Evolutionary conservation across 345 rosid genomes (phyloP).

Genomic region (Eutrema yunnanense): DNA sequence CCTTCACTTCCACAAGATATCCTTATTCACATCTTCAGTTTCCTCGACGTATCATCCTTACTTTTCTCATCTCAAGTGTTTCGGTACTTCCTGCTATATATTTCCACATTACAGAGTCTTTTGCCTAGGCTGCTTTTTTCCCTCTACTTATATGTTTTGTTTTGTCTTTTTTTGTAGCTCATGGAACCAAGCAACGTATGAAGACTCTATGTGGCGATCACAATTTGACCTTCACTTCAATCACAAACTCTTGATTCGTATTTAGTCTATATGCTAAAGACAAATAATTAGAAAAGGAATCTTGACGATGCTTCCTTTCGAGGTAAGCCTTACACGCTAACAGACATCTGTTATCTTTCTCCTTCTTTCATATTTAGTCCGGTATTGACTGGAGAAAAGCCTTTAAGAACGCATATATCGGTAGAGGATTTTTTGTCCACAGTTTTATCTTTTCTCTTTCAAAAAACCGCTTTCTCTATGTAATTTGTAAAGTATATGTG

Average conservation of each 20-base stretch:
- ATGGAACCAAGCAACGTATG: no score
- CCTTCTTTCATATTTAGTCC: no score
- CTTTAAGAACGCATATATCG: slow-evolving; percentile 44
- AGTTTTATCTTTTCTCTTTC: neutral
- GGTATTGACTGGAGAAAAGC: slow-evolving; percentile 56
- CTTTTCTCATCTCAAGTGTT: slow-evolving; percentile 52
- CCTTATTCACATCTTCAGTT: slow-evolving; percentile 56
- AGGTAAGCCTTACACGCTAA: no score
- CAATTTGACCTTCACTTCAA: no score
- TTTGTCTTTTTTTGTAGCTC: slow-evolving; percentile 20
- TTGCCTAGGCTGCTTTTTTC: neutral
- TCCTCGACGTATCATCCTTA: slow-evolving; percentile 59
- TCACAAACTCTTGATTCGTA: no score
- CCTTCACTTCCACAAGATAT: slow-evolving; percentile 67
- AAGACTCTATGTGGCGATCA: no score
- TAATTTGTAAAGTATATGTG: neutral
- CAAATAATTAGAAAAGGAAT: no score
- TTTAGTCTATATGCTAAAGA: no score
- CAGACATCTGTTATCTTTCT: no score
- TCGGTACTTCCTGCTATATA: slow-evolving; percentile 29
- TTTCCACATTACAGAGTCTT: neutral
- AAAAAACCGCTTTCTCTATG: neutral
- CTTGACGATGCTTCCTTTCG: no score
- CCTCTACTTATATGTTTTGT: slow-evolving; percentile 7
- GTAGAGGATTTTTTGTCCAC: slow-evolving; percentile 30